Percentiles rank a stretch among this genome's conserved stretches.
Evolutionary conservation across 2,329 filamentous ascomycete species (phyloP).

Genomic region (Lasiodiplodia theobromae): DNA sequence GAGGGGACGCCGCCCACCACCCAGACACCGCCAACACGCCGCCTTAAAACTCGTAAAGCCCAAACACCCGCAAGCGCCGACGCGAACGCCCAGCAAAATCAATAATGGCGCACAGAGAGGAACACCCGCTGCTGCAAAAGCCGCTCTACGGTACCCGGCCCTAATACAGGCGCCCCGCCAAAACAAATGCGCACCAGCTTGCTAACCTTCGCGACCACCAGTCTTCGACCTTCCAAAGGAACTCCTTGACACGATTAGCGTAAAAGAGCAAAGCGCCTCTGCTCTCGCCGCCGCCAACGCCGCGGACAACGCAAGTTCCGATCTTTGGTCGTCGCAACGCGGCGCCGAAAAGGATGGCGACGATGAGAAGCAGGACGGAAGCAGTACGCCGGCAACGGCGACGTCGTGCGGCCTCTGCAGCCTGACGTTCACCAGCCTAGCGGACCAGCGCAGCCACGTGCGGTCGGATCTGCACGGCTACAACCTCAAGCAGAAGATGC

Average conservation of each 20-base stretch:
- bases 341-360: conserved; percentile 47
- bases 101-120: conserved; percentile 32
- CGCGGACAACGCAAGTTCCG: not conserved
- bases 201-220: conserved; percentile 46
- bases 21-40: not conserved
- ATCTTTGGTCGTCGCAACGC: not conserved
- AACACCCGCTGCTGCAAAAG: conserved; percentile 42
- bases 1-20: conserved; percentile 1
- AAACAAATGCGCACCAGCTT: not conserved
- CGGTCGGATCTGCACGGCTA: conserved; percentile 93
- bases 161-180: not conserved
- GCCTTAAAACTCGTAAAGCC: not conserved
- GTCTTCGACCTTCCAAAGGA: conserved; percentile 84
- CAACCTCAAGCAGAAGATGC: conserved; percentile 90
- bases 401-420: conserved; percentile 84
- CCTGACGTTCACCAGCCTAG: conserved; percentile 72
- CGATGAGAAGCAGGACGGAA: conserved; percentile 29
- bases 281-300: conserved; percentile 24
- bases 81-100: not conserved
- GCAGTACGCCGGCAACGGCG: conserved; percentile 56
- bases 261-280: conserved; percentile 53
- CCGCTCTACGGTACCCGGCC: conserved; percentile 47
- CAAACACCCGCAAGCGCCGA: not conserved
- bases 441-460: conserved; percentile 84
- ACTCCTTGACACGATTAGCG: conserved; percentile 71